A percentile compares a stretch with the other conserved stretches of the same genome.
phyloP scores from a whole-genome alignment of 176 grass and related monocot genomes.

The Zoysia pacifica region DNA sequence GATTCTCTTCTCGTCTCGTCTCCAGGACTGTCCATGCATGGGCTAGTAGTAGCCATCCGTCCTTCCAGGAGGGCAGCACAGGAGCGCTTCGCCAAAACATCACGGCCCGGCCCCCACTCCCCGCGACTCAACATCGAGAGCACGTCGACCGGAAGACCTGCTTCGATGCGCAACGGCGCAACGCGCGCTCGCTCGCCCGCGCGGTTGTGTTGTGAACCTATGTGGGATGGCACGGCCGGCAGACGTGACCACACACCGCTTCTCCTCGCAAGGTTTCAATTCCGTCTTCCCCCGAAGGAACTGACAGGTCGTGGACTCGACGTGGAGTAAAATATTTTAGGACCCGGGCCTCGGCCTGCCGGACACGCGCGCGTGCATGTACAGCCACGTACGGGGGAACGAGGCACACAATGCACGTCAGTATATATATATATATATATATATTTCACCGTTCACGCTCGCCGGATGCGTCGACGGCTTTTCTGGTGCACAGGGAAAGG shows the following conservation, averaged over 20 bases:
- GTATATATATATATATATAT: no score
- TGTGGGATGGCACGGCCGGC: background rate
- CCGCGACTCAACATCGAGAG: no score
- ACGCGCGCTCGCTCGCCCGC: background rate
- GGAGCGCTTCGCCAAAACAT: background rate
- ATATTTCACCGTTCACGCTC: background rate
- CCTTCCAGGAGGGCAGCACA: background rate
- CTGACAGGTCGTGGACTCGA: background rate
- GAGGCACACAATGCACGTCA: slow-evolving; percentile 13
- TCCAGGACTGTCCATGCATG: no score
- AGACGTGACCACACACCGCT: background rate
- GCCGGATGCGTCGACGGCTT: background rate
- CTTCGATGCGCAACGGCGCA: no score
- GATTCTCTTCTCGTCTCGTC: no score
- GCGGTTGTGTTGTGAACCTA: background rate
- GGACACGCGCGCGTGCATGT: background rate
- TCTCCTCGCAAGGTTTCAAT: no score
- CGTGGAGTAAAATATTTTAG: background rate
- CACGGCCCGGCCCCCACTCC: no score
- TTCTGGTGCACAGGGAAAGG: background rate
- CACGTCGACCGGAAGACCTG: no score
- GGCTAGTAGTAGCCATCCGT: no score
- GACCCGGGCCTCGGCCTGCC: background rate
- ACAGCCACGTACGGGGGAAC: background rate
- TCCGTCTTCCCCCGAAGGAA: no score